Evolutionary conservation across 306 rosid genomes (phyloP), one percentile per base, ranked within the genome.

Genomic region (Mimosa bimucronata): DNA sequence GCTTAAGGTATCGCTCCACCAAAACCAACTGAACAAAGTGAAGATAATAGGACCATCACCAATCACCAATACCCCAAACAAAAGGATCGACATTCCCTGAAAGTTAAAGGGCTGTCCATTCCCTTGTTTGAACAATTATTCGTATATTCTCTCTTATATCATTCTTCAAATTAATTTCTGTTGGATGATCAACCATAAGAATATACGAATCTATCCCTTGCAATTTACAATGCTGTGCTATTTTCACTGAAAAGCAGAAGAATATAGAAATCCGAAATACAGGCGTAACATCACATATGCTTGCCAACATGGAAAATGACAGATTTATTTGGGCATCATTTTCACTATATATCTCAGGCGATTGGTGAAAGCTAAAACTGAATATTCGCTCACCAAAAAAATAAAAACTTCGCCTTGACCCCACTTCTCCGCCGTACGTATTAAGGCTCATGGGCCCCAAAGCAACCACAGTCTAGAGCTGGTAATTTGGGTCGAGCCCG

Each of bases 381-480:
- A 23, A 41, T 68, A 40, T 68, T 40, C 73, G 14, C 16, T 23
- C 26, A 9, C 6, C 9, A 34, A 34, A 34, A 34, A 34, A 34
- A 34, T 0, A 19, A 21, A 18, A 37, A 34, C 46, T n/a, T 37
- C 9, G 41, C 16, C 46, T 67, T 40, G 12, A n/a, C 19, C 30
- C 30, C 38, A 67, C 73, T 67, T 53, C 28, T 53, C 61, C 61
- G 6, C 11, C 26, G 4, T 45, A 42, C 46, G 1, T 0, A 21
- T 68, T 14, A 61, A 61, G 66, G 37, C 28, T 60, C 18, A 38
- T 8, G 53, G 73, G 73, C 18, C 73, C 73, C 52, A 40, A n/a
- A n/a, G 71, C 21, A n/a, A n/a, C n/a, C n/a, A n/a, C n/a, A n/a
- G n/a, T n/a, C n/a, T n/a, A n/a, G n/a, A n/a, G n/a, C n/a, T n/a